Evolutionary conservation across 2,329 filamentous ascomycete genomes (phyloP).

Genomic region (Lachnellula hyalina): DNA sequence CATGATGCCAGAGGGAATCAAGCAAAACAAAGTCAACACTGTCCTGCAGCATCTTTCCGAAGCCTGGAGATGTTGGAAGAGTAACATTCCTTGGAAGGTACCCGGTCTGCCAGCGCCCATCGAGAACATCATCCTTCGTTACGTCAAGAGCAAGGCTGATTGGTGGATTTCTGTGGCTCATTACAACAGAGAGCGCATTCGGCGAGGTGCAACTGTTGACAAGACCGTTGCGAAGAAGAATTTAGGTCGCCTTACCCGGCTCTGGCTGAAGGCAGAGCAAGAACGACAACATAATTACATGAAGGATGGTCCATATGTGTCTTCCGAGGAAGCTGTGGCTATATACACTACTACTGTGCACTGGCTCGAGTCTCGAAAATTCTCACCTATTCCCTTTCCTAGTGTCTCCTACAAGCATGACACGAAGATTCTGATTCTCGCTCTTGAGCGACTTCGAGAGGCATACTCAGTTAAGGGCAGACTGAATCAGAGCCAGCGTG

Average conservation of each 20-base stretch:
- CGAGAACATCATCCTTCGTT: conserved; percentile 96
- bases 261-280: conserved; percentile 98
- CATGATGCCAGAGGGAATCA: conserved; percentile 99
- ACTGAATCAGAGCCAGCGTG: conserved; percentile 93
- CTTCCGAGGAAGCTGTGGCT: conserved; percentile 94
- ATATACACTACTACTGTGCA: conserved; percentile 99
- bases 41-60: conserved; percentile 96
- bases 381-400: conserved; percentile 96
- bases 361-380: conserved; percentile 97
- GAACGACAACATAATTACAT: conserved; percentile 99
- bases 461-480: conserved; percentile 97
- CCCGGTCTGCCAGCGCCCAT: conserved; percentile 93
- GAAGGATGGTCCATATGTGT: conserved; percentile 98
- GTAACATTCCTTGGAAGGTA: conserved; percentile 99
- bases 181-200: conserved; percentile 96
- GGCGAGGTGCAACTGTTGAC: conserved; percentile 92
- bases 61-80: conserved; percentile 99
- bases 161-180: conserved; percentile 99
- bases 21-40: conserved; percentile 98
- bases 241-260: conserved; percentile 82
- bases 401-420: conserved; percentile 99
- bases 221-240: conserved; percentile 99
- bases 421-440: conserved; percentile 96
- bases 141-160: conserved; percentile 98
- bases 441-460: conserved; percentile 85